These are phyloP conservation scores for Yamadazyma spencermartinsiae DNA, from an alignment of 1,139 yeast genomes.

Conservation along the genomic window DNA sequence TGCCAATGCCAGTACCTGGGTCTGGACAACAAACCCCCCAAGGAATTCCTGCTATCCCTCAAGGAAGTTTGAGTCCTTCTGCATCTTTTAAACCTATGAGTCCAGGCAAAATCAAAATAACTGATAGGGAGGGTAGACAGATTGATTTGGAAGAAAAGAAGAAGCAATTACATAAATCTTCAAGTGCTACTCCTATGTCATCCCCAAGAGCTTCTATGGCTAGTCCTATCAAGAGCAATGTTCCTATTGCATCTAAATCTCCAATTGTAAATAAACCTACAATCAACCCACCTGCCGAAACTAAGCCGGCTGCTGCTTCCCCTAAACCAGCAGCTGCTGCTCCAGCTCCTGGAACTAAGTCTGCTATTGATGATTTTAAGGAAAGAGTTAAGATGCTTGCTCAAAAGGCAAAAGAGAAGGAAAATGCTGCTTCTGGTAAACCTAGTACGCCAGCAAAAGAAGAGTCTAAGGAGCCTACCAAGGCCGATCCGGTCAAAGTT, in stretches of 20 bases:
- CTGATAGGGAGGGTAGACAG: constrained; percentile 49
- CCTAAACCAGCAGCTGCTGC: constrained; percentile 11
- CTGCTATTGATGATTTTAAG: constrained; percentile 17
- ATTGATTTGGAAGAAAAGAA: constrained; percentile 48
- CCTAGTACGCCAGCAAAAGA: too few species aligned
- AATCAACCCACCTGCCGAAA: constrained; percentile 10
- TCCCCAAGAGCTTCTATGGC: constrained; percentile 17
- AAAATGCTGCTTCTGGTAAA: too few species aligned
- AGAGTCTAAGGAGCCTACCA: constrained; percentile 2
- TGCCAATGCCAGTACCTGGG: constrained; percentile 14
- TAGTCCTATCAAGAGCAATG: constrained; percentile 14
- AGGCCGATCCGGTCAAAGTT: background rate
- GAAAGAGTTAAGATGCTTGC: constrained; percentile 10
- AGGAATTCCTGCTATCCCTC: constrained; percentile 11
- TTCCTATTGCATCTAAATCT: constrained; percentile 13
- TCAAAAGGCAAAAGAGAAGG: constrained; percentile 14
- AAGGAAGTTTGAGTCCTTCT: constrained; percentile 12
- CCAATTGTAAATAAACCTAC: constrained; percentile 10
- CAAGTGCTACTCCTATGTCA: constrained; percentile 19
- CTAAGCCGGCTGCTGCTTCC: constrained; percentile 13
- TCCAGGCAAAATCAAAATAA: constrained; percentile 33
- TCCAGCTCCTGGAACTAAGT: constrained; percentile 9
- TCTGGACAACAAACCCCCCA: constrained; percentile 1
- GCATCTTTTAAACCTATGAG: constrained; percentile 14
- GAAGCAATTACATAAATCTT: constrained; percentile 20